Evolutionary conservation across 148 eudicot genomes (phyloP), one percentile per base, ranked within the genome.

Genomic region (Chenopodium formosanum): DNA sequence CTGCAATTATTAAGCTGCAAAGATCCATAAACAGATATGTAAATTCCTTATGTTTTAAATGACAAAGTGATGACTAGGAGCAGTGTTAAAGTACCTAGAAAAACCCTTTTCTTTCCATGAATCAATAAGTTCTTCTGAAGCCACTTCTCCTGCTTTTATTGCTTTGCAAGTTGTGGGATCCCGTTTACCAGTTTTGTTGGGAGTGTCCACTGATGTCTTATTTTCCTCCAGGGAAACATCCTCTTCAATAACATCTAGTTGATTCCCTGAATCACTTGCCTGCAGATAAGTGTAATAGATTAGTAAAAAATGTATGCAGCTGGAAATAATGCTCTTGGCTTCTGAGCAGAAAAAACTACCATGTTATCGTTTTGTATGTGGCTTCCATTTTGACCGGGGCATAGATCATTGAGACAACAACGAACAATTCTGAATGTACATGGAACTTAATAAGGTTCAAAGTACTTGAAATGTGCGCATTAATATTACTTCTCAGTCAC

Each of bases 31-130:
- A 74, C 58, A 77, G 70, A 73, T 8, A 69, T 48, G 12, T 14
- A 29, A 83, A 27, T 13, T 79, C 56, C 40, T 70, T 65, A 70
- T 47, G n/a, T 46, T 44, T 76, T 4, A 65, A 50, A 50, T 62
- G 70, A 69, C 56, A 56, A 17, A 31, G 14, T 47, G 31, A 66
- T 40, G 25, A 71, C 73, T 40, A 47, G 13, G 47, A 69, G 11
- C 31, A 40, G 29, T 48, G 60, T 58, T 48, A 23, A n/a, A 53
- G 73, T 79, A 93, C 99, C 99, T 96, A 44, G 98, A 91, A 83
- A 96, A 96, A 0, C 99, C 99, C 81, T 81, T 90, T 78, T 96
- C 95, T 80, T 87, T 94, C 99, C 99, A 96, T 32, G 85, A 84
- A 78, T 85, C 88, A 16, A 96, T 89, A 70, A 86, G 87, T 62